phyloP scores from a whole-genome alignment of 1,284 basidiomycete genomes.

The Somion occarium region DNA sequence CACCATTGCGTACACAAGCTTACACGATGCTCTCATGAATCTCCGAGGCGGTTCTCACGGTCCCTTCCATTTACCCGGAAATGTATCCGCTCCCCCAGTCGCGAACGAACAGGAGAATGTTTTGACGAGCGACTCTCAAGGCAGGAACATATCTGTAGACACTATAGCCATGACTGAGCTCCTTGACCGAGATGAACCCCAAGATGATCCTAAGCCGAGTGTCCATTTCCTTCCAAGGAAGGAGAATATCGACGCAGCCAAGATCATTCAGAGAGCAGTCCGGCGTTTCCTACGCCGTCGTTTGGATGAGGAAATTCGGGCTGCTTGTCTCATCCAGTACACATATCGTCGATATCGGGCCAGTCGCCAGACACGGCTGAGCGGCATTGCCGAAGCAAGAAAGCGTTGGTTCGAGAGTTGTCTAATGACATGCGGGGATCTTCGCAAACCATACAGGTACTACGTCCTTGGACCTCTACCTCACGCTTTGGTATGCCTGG shows the following conservation, averaged over 20 bases:
- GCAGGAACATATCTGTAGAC: neutral
- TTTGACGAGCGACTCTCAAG: neutral
- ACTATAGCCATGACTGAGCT: neutral
- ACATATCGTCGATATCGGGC: neutral
- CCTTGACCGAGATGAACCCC: neutral
- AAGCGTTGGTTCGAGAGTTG: neutral
- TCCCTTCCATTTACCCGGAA: neutral
- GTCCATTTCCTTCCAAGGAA: neutral
- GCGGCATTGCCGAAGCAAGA: neutral
- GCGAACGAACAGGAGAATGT: neutral
- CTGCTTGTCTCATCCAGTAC: neutral
- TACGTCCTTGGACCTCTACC: constrained; percentile 2
- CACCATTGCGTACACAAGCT: neutral
- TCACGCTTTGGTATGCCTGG: constrained; percentile 1
- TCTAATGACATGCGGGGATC: neutral
- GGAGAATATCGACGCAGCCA: neutral
- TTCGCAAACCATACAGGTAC: neutral
- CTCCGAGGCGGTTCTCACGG: neutral
- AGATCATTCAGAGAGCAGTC: neutral
- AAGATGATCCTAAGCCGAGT: neutral
- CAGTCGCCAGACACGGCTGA: neutral
- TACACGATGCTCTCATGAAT: neutral
- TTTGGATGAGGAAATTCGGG: neutral
- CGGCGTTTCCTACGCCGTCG: neutral
- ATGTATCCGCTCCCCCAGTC: neutral